Conservation (phyloP, 805 yeast genomes). For the Myxozyma neglecta region DNA sequence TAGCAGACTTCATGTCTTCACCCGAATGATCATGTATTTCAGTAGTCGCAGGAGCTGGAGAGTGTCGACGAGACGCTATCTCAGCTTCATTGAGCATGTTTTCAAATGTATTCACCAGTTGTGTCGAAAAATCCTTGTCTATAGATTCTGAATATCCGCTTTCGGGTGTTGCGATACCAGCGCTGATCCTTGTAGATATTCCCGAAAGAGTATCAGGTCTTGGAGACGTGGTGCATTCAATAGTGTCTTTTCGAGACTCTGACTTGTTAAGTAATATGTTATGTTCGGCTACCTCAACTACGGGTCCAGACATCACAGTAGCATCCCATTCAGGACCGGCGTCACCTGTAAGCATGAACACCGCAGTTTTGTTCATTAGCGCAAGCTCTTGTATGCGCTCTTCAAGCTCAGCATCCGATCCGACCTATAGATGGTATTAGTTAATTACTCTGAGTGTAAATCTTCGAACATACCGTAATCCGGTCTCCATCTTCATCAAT, state of each 20-base stretch:
- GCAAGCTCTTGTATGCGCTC: constrained; percentile 18
- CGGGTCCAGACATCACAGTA: neutral
- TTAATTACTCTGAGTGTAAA: neutral
- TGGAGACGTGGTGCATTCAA: neutral
- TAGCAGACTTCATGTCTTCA: neutral
- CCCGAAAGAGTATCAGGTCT: neutral
- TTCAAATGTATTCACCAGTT: constrained; percentile 17
- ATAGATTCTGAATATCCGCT: neutral
- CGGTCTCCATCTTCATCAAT: constrained; percentile 26
- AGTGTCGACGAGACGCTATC: constrained; percentile 6
- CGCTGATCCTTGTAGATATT: neutral
- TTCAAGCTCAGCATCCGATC: constrained; percentile 11
- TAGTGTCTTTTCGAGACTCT: too few species aligned
- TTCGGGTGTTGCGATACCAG: constrained; percentile 1
- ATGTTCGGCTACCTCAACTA: neutral
- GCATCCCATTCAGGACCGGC: constrained; percentile 21
- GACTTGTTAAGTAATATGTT: too few species aligned
- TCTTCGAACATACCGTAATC: constrained; percentile 13
- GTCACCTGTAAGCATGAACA: constrained; percentile 10
- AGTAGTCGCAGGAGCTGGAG: neutral
- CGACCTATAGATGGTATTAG: constrained; percentile 10
- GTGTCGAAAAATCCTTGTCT: constrained; percentile 12
- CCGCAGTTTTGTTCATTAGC: constrained; percentile 1
- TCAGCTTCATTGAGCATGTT: constrained; percentile 19
- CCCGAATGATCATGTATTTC: neutral